A percentile compares a stretch with the other conserved stretches of the same genome.
Conservation (phyloP, 2,329 filamentous ascomycete genomes). For the Samsoniella hepiali region DNA sequence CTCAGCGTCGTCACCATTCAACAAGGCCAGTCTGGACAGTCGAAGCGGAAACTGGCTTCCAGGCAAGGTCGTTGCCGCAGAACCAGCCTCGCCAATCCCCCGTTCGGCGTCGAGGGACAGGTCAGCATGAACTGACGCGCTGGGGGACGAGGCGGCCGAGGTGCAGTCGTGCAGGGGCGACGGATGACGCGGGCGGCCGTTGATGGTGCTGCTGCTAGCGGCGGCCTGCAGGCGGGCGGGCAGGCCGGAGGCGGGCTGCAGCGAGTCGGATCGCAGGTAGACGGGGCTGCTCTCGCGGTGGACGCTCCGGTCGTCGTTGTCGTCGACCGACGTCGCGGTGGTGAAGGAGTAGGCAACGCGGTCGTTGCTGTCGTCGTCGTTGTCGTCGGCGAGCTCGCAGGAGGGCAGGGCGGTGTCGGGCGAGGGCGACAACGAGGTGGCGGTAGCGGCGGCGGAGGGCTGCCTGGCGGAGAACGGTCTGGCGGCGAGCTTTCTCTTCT, state of each 20-base stretch:
- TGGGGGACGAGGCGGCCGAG: slow-evolving; percentile 57
- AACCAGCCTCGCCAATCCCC: slow-evolving; percentile 44
- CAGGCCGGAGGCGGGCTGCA: slow-evolving; percentile 46
- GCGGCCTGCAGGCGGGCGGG: slow-evolving; percentile 49
- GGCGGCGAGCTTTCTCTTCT: slow-evolving; percentile 66
- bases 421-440: slow-evolving; percentile 20
- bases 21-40: slow-evolving; percentile 49
- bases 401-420: slow-evolving; percentile 50
- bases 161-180: slow-evolving; percentile 45
- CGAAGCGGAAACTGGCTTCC: slow-evolving; percentile 53
- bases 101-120: slow-evolving; percentile 56
- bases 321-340: slow-evolving; percentile 31
- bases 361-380: slow-evolving; percentile 37
- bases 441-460: slow-evolving; percentile 23
- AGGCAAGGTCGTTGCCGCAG: slow-evolving; percentile 34
- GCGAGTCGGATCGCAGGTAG: slow-evolving; percentile 41
- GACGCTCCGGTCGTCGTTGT: slow-evolving; percentile 7
- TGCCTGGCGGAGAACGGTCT: slow-evolving; percentile 45
- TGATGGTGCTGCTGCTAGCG: slow-evolving; percentile 16
- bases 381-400: slow-evolving; percentile 49
- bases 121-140: slow-evolving; percentile 52
- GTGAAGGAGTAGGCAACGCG: slow-evolving; percentile 50
- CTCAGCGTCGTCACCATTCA: slow-evolving; percentile 56
- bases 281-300: slow-evolving; percentile 34
- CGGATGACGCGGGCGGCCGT: slow-evolving; percentile 25